Evolutionary conservation across 75 land plant genomes (phyloP).

Genomic region (Azolla pinnata): DNA sequence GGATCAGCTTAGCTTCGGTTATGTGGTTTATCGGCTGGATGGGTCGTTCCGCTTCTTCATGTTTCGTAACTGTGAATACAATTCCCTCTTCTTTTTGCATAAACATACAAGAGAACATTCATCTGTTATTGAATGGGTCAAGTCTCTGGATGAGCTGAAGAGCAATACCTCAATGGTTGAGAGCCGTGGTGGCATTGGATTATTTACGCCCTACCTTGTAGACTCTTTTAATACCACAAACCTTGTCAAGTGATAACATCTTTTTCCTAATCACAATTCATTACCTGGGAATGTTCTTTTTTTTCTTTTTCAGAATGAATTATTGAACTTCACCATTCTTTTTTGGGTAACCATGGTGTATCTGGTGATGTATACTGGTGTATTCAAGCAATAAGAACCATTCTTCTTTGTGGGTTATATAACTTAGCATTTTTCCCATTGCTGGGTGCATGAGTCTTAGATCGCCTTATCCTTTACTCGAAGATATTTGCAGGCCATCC

Average conservation of each 20-base stretch:
- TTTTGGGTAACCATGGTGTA: too few species aligned
- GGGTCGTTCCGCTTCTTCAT: conserved; percentile 61
- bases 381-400: too few species aligned
- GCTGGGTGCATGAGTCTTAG: too few species aligned
- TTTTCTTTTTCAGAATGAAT: too few species aligned
- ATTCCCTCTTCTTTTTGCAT: conserved; percentile 70
- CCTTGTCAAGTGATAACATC: background rate
- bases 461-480: too few species aligned
- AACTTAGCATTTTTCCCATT: too few species aligned
- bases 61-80: conserved; percentile 97
- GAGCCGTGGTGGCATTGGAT: conserved; percentile 71
- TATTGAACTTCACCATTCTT: too few species aligned
- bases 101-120: conserved; percentile 86
- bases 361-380: too few species aligned
- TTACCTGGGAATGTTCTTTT: too few species aligned
- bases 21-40: conserved; percentile 64
- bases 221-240: background rate
- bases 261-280: too few species aligned
- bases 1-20: conserved; percentile 95
- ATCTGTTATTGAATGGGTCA: conserved; percentile 85
- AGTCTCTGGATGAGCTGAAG: conserved; percentile 46
- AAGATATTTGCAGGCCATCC: too few species aligned
- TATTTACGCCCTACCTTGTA: conserved; percentile 62
- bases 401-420: too few species aligned
- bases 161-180: conserved; percentile 42